Conservation (phyloP, 805 yeast species). For the Candida gorgasii region DNA sequence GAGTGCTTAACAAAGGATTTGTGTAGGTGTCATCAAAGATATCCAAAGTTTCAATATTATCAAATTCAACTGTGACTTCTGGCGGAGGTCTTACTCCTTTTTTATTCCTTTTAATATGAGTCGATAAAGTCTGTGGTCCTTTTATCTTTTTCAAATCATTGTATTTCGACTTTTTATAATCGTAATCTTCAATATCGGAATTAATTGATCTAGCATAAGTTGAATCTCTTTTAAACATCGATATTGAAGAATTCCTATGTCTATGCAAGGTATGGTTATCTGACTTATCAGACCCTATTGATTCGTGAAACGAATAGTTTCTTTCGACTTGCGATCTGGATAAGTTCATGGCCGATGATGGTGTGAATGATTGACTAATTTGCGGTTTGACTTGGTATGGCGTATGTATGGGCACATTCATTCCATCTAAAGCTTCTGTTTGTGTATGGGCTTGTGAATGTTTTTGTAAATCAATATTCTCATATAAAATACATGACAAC, state of each 20-base stretch:
- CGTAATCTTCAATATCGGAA: constrained; percentile 16
- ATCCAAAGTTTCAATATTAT: constrained; percentile 46
- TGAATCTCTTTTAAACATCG: constrained; percentile 4
- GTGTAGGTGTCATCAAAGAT: constrained; percentile 44
- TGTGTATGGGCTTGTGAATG: not conserved
- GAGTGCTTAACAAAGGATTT: constrained; percentile 40
- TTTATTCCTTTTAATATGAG: constrained; percentile 9
- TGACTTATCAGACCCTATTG: constrained; percentile 11
- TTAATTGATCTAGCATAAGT: constrained; percentile 20
- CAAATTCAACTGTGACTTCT: constrained; percentile 46
- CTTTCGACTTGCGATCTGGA: constrained; percentile 4
- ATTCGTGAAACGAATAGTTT: constrained; percentile 10
- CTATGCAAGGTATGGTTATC: not conserved
- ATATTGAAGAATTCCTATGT: constrained; percentile 12
- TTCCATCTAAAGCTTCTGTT: not conserved
- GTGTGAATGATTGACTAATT: too few relatives aligned
- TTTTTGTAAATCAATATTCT: constrained; percentile 27
- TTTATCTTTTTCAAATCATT: constrained; percentile 2
- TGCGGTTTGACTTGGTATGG: constrained; percentile 32
- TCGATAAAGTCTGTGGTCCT: constrained; percentile 1
- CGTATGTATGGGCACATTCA: constrained; percentile 47
- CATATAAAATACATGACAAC: constrained; percentile 72
- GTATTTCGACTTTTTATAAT: not conserved
- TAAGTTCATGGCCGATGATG: too few relatives aligned
- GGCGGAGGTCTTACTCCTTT: constrained; percentile 26